phyloP scores from a whole-genome alignment of 192 early-diverging fungal species.

The Entomortierella parvispora region DNA sequence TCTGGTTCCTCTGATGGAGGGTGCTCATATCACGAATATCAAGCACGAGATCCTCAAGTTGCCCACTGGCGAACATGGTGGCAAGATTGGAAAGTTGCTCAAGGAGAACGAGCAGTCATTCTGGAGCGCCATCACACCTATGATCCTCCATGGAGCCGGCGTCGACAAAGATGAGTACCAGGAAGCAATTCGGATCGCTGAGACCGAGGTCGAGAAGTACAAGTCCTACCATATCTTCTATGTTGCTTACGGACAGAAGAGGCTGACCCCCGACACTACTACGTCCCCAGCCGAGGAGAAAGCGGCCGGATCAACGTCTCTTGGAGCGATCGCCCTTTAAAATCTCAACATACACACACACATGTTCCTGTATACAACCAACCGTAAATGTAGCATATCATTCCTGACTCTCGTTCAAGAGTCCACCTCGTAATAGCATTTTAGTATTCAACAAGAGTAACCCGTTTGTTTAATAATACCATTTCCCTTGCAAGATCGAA shows the following conservation, averaged over 20 bases:
- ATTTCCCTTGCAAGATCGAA: too few species aligned
- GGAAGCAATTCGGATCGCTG: conserved; percentile 19
- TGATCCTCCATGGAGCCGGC: conserved; percentile 22
- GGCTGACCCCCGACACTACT: too few species aligned
- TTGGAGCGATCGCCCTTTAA: too few species aligned
- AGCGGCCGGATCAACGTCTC: too few species aligned
- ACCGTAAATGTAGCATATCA: too few species aligned
- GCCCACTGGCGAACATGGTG: conserved; percentile 31
- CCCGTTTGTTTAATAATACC: too few species aligned
- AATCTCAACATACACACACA: too few species aligned
- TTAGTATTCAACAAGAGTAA: too few species aligned
- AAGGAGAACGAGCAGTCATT: conserved; percentile 37
- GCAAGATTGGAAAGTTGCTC: conserved; percentile 33
- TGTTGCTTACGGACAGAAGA: conserved; percentile 30
- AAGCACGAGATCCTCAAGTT: conserved; percentile 6
- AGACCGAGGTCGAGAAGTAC: conserved; percentile 24
- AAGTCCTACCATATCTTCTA: conserved; percentile 41
- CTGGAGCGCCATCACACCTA: conserved; percentile 29
- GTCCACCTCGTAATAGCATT: too few species aligned
- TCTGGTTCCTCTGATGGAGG: background rate
- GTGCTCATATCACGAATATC: conserved; percentile 19
- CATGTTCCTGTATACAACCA: too few species aligned
- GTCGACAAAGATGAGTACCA: conserved; percentile 27
- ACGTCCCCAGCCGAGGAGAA: too few species aligned
- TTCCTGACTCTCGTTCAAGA: too few species aligned